Evolutionary conservation across 305 asterid species (phyloP), one percentile per base, ranked within the genome.

Genomic region (Coffea humblotiana): DNA sequence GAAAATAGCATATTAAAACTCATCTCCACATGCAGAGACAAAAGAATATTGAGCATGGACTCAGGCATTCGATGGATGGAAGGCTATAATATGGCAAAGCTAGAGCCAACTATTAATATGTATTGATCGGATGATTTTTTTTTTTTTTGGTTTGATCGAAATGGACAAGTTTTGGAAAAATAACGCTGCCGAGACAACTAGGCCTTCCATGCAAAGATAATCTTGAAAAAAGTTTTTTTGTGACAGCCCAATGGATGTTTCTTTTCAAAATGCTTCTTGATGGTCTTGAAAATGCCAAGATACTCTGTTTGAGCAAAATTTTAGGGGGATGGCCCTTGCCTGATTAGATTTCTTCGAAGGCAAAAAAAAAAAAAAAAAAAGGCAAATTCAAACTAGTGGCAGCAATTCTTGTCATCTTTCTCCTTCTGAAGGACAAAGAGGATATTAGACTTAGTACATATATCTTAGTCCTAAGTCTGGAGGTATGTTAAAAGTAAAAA

Each of bases 31-130:
- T 40, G 15, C 56, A 35, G 43, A 75, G 72, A 63, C 2, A n/a
- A 45, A 18, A 18, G 25, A 37, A 37, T 25, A 3, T 61, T 35
- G 21, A 56, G n/a, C 43, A 25, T n/a, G 0, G 51, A 16, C 40
- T 37, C 0, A 13, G 45, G 58, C 47, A 52, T 79, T 70, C 37
- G 23, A 74, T 45, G 74, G 82, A 77, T 74, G 74, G 80, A 77
- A 84, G 88, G 72, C 88, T 91, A 87, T 87, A 79, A 85, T 83
- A 74, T 79, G 88, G 88, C 79, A 71, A 61, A 21, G 80, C 60
- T 74, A 83, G 49, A 82, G 80, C 84, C 84, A 90, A 89, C 73
- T 47, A 74, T 63, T 52, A 54, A 84, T 71, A 29, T 29, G 29
- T 29, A 29, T 29, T 29, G 29, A 29, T 29, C 29, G 29, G 29